These are phyloP conservation scores for Skeletonema costatum DNA, from an alignment of 108 stramenopile species.

Conservation along the genomic window DNA sequence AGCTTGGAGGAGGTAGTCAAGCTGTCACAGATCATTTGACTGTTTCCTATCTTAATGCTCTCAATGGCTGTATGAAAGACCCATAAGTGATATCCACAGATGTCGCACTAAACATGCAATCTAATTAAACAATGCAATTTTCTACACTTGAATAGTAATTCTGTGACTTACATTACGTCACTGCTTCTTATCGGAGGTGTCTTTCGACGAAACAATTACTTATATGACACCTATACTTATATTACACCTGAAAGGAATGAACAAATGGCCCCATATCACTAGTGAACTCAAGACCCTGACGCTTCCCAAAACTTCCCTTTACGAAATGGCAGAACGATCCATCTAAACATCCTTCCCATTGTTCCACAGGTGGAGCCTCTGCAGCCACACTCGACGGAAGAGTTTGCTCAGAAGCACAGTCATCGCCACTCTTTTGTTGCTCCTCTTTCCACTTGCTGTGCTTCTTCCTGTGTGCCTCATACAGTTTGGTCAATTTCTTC, in stretches of 20 bases:
- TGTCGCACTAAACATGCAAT: not conserved
- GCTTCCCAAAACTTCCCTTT: constrained; percentile 64
- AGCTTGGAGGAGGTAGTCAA: constrained; percentile 57
- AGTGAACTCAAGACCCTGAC: constrained; percentile 59
- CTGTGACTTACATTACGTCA: too few species aligned
- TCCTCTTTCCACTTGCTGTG: constrained; percentile 49
- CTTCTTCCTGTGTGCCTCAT: constrained; percentile 57
- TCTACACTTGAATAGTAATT: too few species aligned
- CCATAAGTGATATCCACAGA: too few species aligned
- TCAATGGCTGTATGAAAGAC: not conserved
- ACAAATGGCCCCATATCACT: constrained; percentile 79
- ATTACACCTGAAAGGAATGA: constrained; percentile 48
- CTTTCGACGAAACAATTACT: too few species aligned
- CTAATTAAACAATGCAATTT: too few species aligned
- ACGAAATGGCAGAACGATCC: constrained; percentile 51
- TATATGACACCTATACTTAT: too few species aligned
- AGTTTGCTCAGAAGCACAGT: not conserved
- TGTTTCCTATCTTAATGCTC: constrained; percentile 30
- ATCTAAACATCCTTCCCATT: constrained; percentile 41
- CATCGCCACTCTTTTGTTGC: not conserved
- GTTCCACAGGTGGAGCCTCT: not conserved
- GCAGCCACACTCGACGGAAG: not conserved
- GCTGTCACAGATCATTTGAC: constrained; percentile 77
- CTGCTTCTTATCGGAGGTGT: too few species aligned
- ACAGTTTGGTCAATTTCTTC: constrained; percentile 59